Evolutionary conservation across 1,284 basidiomycete species (phyloP).

Genomic region (Heterobasidion annosum): DNA sequence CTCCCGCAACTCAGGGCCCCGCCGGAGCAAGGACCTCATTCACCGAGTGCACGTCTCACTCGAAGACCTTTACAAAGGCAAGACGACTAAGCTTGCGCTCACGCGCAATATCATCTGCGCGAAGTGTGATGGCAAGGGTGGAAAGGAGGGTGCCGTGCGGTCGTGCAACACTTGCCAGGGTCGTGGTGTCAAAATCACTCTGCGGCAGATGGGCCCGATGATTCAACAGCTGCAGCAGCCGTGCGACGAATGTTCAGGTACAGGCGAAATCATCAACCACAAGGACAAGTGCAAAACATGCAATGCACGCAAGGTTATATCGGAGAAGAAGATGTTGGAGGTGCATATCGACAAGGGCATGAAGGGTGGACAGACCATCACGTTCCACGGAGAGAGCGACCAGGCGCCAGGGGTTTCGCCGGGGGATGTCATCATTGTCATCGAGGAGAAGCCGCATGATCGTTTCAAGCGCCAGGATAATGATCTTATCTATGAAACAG

Average conservation of each 20-base stretch:
- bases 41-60: conserved; percentile 95
- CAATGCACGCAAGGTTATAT: conserved; percentile 91
- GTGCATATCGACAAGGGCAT: conserved; percentile 99
- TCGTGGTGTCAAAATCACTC: conserved; percentile 85
- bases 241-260: conserved; percentile 89
- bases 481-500: conserved; percentile 82
- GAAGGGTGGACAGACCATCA: conserved; percentile 96
- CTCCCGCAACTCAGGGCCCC: conserved; percentile 68
- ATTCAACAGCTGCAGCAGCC: conserved; percentile 98
- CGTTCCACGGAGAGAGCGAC: conserved; percentile 93
- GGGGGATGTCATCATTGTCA: conserved; percentile 95
- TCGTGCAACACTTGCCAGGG: conserved; percentile 78
- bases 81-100: conserved; percentile 95
- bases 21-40: conserved; percentile 96
- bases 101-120: conserved; percentile 93
- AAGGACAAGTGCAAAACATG: conserved; percentile 94
- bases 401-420: conserved; percentile 88
- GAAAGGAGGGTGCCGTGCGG: conserved; percentile 93
- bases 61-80: conserved; percentile 98
- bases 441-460: conserved; percentile 94
- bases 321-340: conserved; percentile 97
- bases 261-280: conserved; percentile 89
- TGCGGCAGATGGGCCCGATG: conserved; percentile 99
- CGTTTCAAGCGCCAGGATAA: conserved; percentile 91
- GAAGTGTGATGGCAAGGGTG: conserved; percentile 94